A percentile compares a stretch with the other conserved stretches of the same genome.
Conservation (phyloP, 2,329 filamentous ascomycete species). For the Microdochium nivale region DNA sequence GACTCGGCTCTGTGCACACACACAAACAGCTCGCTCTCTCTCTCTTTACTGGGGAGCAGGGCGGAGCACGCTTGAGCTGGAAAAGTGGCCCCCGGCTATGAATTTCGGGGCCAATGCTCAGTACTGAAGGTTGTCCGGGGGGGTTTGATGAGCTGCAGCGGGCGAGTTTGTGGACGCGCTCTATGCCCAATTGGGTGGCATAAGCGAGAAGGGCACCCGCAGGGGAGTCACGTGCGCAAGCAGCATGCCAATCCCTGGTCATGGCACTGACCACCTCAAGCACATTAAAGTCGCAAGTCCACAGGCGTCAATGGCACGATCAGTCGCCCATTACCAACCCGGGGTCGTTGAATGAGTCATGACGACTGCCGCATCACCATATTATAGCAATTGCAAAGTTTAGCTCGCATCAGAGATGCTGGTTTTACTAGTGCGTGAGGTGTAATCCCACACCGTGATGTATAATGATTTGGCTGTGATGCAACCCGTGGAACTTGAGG, state of each 20-base stretch:
- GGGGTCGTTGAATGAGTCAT: background rate
- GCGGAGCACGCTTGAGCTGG: background rate
- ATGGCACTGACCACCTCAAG: background rate
- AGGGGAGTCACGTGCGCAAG: slow-evolving; percentile 12
- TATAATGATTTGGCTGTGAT: no score
- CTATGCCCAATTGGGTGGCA: slow-evolving; percentile 12
- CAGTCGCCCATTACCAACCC: background rate
- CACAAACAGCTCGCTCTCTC: background rate
- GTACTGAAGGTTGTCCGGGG: slow-evolving; percentile 9
- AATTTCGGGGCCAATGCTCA: slow-evolving; percentile 4
- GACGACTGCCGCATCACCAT: background rate
- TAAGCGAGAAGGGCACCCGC: slow-evolving; percentile 17
- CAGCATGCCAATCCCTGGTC: background rate
- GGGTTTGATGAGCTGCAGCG: background rate
- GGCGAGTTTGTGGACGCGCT: slow-evolving; percentile 12
- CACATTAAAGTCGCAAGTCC: background rate
- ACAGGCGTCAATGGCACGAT: background rate
- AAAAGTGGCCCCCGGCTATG: background rate
- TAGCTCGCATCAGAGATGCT: no score
- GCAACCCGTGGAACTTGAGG: background rate
- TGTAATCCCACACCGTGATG: no score
- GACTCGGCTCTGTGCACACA: background rate
- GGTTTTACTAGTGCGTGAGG: no score
- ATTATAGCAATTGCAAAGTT: background rate
- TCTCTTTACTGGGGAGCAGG: background rate